These are phyloP conservation scores for Pseudomonodictys pantanalensis DNA, from an alignment of 495 filamentous ascomycete species.

Conservation along the genomic window DNA sequence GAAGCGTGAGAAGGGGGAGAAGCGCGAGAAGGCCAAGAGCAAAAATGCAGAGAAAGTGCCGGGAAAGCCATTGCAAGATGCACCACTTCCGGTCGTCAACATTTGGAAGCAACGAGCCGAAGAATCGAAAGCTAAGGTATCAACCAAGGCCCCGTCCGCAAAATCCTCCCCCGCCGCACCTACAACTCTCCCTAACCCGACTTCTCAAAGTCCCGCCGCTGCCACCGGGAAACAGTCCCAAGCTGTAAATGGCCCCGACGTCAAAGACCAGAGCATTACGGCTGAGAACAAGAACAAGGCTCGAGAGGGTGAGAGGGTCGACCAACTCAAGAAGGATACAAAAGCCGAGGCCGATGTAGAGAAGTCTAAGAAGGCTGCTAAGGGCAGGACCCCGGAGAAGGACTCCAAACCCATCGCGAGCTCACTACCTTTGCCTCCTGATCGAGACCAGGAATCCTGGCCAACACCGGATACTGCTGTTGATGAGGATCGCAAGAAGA, in stretches of 20 bases:
- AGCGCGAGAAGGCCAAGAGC: conserved; percentile 43
- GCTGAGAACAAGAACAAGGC: conserved; percentile 28
- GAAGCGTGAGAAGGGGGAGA: conserved; percentile 49
- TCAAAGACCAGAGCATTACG: conserved; percentile 31
- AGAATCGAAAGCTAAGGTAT: conserved; percentile 60
- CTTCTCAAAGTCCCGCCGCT: background rate
- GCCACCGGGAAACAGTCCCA: conserved; percentile 36
- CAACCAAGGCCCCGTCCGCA: conserved; percentile 38
- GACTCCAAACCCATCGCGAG: conserved; percentile 48
- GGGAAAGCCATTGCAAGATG: conserved; percentile 70
- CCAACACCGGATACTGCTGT: conserved; percentile 82
- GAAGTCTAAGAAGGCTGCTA: conserved; percentile 35
- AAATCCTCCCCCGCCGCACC: conserved; percentile 27
- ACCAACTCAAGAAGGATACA: conserved; percentile 22
- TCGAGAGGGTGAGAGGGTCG: conserved; percentile 48
- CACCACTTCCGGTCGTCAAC: conserved; percentile 78
- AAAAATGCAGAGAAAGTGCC: conserved; percentile 49
- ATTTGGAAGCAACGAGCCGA: conserved; percentile 77
- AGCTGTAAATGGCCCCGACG: conserved; percentile 21
- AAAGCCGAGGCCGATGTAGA: conserved; percentile 22
- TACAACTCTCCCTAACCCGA: conserved; percentile 9
- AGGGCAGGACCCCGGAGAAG: conserved; percentile 53
- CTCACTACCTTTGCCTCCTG: conserved; percentile 55
- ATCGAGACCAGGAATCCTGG: conserved; percentile 77
- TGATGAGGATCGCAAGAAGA: conserved; percentile 69